phyloP scores from a whole-genome alignment of 108 stramenopile genomes.

The Thalassiosira profunda region DNA sequence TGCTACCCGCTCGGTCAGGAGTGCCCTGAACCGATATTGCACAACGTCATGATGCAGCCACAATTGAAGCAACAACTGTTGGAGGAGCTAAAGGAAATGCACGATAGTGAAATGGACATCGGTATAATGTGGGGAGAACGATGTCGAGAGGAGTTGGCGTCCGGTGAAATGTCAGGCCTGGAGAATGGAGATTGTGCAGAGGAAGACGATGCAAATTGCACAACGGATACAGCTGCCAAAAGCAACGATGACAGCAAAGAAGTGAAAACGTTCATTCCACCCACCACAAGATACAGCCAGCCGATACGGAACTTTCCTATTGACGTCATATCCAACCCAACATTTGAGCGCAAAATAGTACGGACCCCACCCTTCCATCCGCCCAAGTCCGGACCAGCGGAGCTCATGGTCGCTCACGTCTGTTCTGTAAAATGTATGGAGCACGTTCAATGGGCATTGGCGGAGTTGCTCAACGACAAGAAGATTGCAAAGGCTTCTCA shows the following conservation, averaged over 20 bases:
- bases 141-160: slow-evolving; percentile 21
- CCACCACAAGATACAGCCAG: slow-evolving; percentile 46
- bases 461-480: slow-evolving; percentile 57
- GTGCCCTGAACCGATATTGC: slow-evolving; percentile 7
- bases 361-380: slow-evolving; percentile 69
- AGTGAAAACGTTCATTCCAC: slow-evolving; percentile 38
- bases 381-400: slow-evolving; percentile 60
- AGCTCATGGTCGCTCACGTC: slow-evolving; percentile 65
- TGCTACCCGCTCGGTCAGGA: slow-evolving; percentile 9
- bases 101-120: slow-evolving; percentile 26
- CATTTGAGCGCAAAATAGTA: slow-evolving; percentile 37
- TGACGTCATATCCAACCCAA: slow-evolving; percentile 39
- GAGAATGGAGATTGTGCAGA: no score
- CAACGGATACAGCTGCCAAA: neutral
- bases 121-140: slow-evolving; percentile 30
- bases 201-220: no score
- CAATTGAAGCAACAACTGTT: slow-evolving; percentile 1
- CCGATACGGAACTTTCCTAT: slow-evolving; percentile 50
- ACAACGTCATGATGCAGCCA: slow-evolving; percentile 11
- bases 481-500: slow-evolving; percentile 76
- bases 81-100: slow-evolving; percentile 14
- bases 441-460: slow-evolving; percentile 67
- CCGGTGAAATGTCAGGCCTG: no score
- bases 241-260: slow-evolving; percentile 7
- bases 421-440: slow-evolving; percentile 59